Percentiles rank a stretch among this genome's conserved stretches.
These are phyloP conservation scores for Skeletonema menzelii DNA, from an alignment of 108 stramenopile genomes.

Conservation along the genomic window DNA sequence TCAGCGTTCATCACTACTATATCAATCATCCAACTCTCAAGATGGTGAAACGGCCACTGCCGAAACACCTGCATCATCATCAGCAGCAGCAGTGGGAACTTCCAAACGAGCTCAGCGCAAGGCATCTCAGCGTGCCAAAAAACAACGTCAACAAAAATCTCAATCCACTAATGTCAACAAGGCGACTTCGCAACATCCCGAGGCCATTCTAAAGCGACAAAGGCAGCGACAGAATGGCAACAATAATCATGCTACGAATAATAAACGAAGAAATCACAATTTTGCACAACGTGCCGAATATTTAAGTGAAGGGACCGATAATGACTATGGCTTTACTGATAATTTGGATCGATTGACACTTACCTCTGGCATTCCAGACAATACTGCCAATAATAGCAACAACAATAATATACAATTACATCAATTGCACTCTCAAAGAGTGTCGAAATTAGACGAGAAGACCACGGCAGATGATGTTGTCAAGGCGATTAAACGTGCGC, in stretches of 20 bases:
- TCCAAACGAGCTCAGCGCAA: constrained; percentile 40
- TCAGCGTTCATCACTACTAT: background rate
- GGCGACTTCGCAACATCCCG: constrained; percentile 30
- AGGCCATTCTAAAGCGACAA: constrained; percentile 34
- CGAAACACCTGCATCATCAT: too few relatives aligned
- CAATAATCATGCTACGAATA: background rate
- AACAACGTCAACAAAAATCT: constrained; percentile 7
- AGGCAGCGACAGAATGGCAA: background rate
- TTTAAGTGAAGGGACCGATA: constrained; percentile 12
- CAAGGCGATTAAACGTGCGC: constrained; percentile 70
- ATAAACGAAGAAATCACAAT: constrained; percentile 26
- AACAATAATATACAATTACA: constrained; percentile 8
- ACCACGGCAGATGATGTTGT: constrained; percentile 74
- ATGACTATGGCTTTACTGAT: constrained; percentile 5
- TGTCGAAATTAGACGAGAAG: constrained; percentile 54
- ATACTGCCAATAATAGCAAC: background rate
- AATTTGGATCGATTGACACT: constrained; percentile 24
- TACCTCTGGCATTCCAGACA: constrained; percentile 1
- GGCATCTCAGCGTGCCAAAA: constrained; percentile 27
- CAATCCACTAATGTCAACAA: constrained; percentile 4
- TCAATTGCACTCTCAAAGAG: constrained; percentile 49
- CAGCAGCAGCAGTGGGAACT: background rate
- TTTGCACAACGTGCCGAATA: constrained; percentile 12
- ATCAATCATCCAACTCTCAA: background rate
- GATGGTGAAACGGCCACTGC: background rate